Evolutionary conservation across 2,329 filamentous ascomycete species (phyloP).

Genomic region (Cryphonectria carpinicola): DNA sequence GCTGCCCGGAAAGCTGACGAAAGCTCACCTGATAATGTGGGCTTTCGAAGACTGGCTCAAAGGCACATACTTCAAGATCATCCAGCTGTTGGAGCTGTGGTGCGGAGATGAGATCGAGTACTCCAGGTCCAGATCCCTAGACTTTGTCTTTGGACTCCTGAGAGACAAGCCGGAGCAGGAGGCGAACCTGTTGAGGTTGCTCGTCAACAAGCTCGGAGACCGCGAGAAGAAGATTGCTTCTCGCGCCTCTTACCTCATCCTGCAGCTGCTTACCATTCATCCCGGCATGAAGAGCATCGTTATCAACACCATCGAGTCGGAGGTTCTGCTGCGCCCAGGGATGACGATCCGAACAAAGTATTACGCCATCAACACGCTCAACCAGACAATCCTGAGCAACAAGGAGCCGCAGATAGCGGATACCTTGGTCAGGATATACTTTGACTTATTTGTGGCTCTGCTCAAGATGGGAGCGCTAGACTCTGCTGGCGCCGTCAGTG

Average conservation of each 20-base stretch:
- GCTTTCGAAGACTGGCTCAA: constrained; percentile 96
- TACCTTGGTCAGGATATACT: constrained; percentile 87
- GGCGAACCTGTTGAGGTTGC: constrained; percentile 83
- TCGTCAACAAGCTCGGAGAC: constrained; percentile 97
- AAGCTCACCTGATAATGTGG: constrained; percentile 83
- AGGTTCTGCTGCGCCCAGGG: constrained; percentile 83
- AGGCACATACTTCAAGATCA: constrained; percentile 86
- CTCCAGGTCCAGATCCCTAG: constrained; percentile 83
- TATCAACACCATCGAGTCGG: constrained; percentile 81
- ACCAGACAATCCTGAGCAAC: constrained; percentile 88
- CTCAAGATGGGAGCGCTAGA: constrained; percentile 64
- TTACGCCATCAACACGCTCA: constrained; percentile 94
- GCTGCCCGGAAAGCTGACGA: constrained; percentile 74
- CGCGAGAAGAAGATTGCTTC: constrained; percentile 95
- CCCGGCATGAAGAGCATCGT: constrained; percentile 93
- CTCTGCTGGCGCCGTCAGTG: constrained; percentile 45
- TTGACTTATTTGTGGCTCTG: constrained; percentile 81
- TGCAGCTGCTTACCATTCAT: constrained; percentile 87
- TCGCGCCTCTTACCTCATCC: constrained; percentile 86
- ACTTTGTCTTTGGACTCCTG: constrained; percentile 87
- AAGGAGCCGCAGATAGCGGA: constrained; percentile 83
- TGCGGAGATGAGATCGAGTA: constrained; percentile 95
- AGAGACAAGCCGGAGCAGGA: constrained; percentile 98
- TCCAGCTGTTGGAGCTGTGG: constrained; percentile 90
- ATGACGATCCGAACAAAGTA: constrained; percentile 91